Percentiles rank a stretch among this genome's conserved stretches.
These are phyloP conservation scores for Nitzschia sp. DNA, from an alignment of 108 stramenopile species.

Conservation along the genomic window DNA sequence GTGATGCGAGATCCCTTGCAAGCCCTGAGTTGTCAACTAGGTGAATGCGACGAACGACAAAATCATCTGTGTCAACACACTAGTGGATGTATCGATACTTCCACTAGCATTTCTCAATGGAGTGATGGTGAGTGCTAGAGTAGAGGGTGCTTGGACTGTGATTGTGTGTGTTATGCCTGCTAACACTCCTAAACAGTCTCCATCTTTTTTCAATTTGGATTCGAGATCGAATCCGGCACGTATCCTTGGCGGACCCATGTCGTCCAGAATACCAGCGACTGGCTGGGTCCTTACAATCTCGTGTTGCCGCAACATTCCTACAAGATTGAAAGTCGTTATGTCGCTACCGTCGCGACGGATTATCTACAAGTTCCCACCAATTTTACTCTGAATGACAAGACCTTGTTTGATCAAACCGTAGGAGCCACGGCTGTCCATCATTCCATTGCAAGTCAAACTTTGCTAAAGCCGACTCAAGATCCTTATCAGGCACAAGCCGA, in stretches of 20 bases:
- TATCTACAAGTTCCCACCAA: slow-evolving; percentile 19
- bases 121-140: slow-evolving; percentile 34
- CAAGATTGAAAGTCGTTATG: slow-evolving; percentile 5
- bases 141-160: no score
- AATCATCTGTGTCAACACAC: slow-evolving; percentile 24
- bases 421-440: slow-evolving; percentile 18
- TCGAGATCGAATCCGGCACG: slow-evolving; percentile 22
- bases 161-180: no score
- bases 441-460: neutral
- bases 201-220: slow-evolving; percentile 33
- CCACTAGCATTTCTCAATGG: slow-evolving; percentile 21
- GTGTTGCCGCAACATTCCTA: slow-evolving; percentile 14
- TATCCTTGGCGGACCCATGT: slow-evolving; percentile 17
- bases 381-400: neutral
- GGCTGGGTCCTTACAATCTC: slow-evolving; percentile 37
- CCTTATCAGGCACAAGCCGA: slow-evolving; percentile 7
- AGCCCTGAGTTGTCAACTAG: neutral
- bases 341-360: slow-evolving; percentile 13
- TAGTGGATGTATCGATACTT: slow-evolving; percentile 22
- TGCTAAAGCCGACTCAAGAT: slow-evolving; percentile 8
- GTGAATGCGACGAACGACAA: neutral
- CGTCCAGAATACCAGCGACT: slow-evolving; percentile 22
- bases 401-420: slow-evolving; percentile 12
- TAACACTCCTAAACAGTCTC: no score
- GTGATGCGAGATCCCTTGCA: slow-evolving; percentile 37